Percentiles rank a stretch among this genome's conserved stretches.
Conservation (phyloP, 768 basidiomycete genomes). For the Erythrobasidium yunnanense region DNA sequence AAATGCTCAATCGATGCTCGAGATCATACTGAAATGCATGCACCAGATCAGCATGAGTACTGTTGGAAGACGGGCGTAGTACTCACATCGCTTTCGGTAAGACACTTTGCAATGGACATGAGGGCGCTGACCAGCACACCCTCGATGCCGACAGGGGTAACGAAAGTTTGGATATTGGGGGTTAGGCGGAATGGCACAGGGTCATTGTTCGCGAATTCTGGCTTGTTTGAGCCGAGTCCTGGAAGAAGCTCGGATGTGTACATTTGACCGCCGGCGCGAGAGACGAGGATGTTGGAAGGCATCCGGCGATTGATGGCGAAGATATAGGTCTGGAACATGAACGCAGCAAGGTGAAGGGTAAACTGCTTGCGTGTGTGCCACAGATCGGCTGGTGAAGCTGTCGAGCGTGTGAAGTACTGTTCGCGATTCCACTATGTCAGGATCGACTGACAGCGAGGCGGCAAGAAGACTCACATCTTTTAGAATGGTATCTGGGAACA, state of each 20-base stretch:
- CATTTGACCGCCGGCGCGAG: constrained; percentile 76
- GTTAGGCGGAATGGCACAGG: constrained; percentile 94
- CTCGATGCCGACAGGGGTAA: constrained; percentile 78
- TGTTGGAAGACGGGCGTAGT: constrained; percentile 1
- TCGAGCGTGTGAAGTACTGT: constrained; percentile 82
- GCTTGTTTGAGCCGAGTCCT: constrained; percentile 43
- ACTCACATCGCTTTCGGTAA: constrained; percentile 81
- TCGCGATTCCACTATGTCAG: too few relatives aligned
- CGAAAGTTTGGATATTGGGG: constrained; percentile 86
- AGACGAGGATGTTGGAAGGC: constrained; percentile 75
- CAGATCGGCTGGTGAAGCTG: constrained; percentile 69
- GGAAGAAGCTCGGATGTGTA: constrained; percentile 88
- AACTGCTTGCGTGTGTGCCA: constrained; percentile 99
- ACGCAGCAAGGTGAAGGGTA: constrained; percentile 72
- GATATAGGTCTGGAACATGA: constrained; percentile 82
- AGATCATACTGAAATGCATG: constrained; percentile 60
- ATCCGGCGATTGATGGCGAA: constrained; percentile 71
- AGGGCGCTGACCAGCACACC: constrained; percentile 75
- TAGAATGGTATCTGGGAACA: constrained; percentile 79
- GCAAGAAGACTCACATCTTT: constrained; percentile 63
- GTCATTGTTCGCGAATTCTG: constrained; percentile 66
- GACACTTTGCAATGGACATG: constrained; percentile 77
- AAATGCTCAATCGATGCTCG: constrained; percentile 80
- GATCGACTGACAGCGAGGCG: too few relatives aligned
- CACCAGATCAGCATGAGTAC: not conserved